Evolutionary conservation across 192 early-diverging fungal species (phyloP).

Genomic region (Neocallimastix lanati): DNA sequence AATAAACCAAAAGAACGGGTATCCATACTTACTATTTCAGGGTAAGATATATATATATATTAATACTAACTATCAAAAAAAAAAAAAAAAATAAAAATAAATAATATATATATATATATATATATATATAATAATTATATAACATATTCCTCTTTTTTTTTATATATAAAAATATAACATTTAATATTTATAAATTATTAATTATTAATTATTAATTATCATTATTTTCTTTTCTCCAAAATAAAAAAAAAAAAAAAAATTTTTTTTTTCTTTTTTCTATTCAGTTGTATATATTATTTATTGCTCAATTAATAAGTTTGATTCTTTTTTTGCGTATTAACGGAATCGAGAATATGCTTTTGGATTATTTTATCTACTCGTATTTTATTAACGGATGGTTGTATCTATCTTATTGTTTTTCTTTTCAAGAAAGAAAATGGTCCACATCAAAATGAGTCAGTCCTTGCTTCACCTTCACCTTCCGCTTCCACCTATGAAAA

Average conservation of each 20-base stretch:
- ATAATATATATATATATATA: no score
- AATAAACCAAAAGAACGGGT: background rate
- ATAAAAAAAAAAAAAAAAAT: no score
- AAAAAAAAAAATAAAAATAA: no score
- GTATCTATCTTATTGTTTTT: background rate
- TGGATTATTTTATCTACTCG: background rate
- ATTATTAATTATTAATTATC: no score
- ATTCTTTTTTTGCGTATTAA: background rate
- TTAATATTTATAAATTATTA: no score
- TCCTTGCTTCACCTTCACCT: background rate
- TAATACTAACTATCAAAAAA: no score
- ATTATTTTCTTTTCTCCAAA: no score
- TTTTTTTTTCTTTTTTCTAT: no score
- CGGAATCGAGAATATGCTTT: background rate
- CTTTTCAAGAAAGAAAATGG: background rate
- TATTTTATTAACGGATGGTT: background rate
- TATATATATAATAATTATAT: no score
- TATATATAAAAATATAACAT: no score
- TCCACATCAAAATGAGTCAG: background rate
- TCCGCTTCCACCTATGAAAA: background rate
- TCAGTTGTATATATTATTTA: background rate
- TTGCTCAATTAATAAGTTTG: background rate
- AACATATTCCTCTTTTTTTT: no score
- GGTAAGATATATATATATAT: no score
- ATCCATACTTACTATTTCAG: background rate